Conservation (phyloP, 2,329 filamentous ascomycete species). For the Aspergillus sojae region DNA sequence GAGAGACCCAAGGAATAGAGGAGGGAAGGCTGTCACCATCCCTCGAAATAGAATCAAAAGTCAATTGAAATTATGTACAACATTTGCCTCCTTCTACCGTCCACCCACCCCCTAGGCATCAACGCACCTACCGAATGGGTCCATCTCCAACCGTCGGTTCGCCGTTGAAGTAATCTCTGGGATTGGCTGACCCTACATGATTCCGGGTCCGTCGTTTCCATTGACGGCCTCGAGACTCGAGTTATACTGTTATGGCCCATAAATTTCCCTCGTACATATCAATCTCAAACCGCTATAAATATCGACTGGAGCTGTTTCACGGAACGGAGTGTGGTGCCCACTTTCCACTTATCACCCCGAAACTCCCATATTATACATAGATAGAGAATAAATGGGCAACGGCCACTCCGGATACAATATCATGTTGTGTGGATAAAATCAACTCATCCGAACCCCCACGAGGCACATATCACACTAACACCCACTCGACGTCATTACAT, state of each 20-base stretch:
- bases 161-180: neutral
- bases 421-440: neutral
- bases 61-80: neutral
- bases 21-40: neutral
- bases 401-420: neutral
- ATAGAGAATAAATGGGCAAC: neutral
- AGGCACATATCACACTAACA: neutral
- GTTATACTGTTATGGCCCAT: neutral
- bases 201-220: neutral
- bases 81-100: neutral
- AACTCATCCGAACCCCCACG: neutral
- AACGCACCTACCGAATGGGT: neutral
- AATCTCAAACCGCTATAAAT: conserved; percentile 5
- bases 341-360: neutral
- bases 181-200: neutral
- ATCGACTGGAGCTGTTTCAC: neutral
- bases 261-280: neutral
- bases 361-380: neutral
- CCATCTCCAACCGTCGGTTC: neutral
- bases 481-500: neutral
- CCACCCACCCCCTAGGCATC: neutral
- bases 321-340: neutral
- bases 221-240: too few species aligned
- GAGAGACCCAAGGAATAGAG: neutral
- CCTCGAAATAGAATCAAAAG: neutral